These are phyloP conservation scores for Pyrus communis DNA, from an alignment of 306 rosid genomes.

Conservation along the genomic window DNA sequence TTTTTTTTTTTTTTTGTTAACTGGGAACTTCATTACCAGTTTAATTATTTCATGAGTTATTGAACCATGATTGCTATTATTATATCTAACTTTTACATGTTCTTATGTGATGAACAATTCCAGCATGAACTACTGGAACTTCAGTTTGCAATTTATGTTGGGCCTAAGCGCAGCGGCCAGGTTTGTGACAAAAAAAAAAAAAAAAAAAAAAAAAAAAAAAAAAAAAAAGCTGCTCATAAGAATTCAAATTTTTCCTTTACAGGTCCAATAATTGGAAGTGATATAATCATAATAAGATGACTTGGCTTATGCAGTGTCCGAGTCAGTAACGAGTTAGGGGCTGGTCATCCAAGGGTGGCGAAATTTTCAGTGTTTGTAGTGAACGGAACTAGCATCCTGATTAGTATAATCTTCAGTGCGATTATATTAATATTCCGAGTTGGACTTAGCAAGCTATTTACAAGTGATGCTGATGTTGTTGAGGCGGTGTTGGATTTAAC, in stretches of 20 bases:
- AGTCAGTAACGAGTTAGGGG: slow-evolving; percentile 73
- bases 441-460: slow-evolving; percentile 54
- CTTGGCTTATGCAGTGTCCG: slow-evolving; percentile 39
- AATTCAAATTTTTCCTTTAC: neutral
- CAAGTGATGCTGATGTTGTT: slow-evolving; percentile 44
- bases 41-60: too few relatives aligned
- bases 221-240: too few relatives aligned
- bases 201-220: neutral
- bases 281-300: neutral
- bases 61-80: neutral
- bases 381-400: slow-evolving; percentile 49
- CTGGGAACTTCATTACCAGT: too few relatives aligned
- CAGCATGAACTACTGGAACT: slow-evolving; percentile 65
- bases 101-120: neutral
- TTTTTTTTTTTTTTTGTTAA: too few relatives aligned
- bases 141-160: slow-evolving; percentile 65
- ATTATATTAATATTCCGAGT: slow-evolving; percentile 37
- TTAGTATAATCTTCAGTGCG: slow-evolving; percentile 38
- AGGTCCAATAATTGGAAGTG: neutral
- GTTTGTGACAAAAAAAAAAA: slow-evolving; percentile 19
- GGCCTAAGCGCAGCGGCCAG: slow-evolving; percentile 73
- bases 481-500: slow-evolving; percentile 44
- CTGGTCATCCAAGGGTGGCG: slow-evolving; percentile 58
- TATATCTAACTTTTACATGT: neutral
- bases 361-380: slow-evolving; percentile 56